Evolutionary conservation across 2,329 filamentous ascomycete genomes (phyloP), one percentile per base, ranked within the genome.

Genomic region (Fusarium solani-melongenae): DNA sequence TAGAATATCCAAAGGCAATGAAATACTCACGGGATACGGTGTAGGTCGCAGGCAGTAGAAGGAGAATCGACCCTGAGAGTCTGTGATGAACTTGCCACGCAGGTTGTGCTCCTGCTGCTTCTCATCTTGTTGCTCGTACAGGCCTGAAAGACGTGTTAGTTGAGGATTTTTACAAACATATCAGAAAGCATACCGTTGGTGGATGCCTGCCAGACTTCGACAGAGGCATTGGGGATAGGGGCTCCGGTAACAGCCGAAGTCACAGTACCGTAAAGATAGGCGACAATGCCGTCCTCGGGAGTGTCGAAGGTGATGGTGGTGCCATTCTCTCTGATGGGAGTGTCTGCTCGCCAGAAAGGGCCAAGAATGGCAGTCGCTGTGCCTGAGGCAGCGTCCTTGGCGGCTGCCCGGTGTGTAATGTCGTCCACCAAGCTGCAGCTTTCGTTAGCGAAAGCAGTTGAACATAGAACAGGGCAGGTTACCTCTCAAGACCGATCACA

Each of bases 301-400:
- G 84, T 86, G 70, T 87, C 80, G 64, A 84, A 84, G 22, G 91
- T 86, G 71, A 96, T 94, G 76, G 86, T 91, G 53, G 87, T 88
- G 58, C 93, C 94, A 78, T 93, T 93, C n/a, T 90, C 83, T 55
- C 92, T 88, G 66, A 88, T 83, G 6, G 94, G 94, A 0, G 94
- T 90, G 75, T 95, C 88, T 49, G 90, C 87, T 7, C 93, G 89
- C 89, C 93, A 97, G 84, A 97, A 97, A 1, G 94, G 94, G 0
- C 94, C 94, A 0, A 97, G 88, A 73, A 97, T 94, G 44, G 94
- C 91, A 5, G 93, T 93, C 3, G 93, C 89, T 6, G 94, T 96
- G 12, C 91, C 86, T 15, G 84, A 78, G 15, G 85, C 84, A 41
- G 79, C 71, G 38, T 78, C 76, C 59, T 83, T 83, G 62, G 87